phyloP scores from a whole-genome alignment of 1,139 yeast genomes.

The Yamadazyma epiphylla region DNA sequence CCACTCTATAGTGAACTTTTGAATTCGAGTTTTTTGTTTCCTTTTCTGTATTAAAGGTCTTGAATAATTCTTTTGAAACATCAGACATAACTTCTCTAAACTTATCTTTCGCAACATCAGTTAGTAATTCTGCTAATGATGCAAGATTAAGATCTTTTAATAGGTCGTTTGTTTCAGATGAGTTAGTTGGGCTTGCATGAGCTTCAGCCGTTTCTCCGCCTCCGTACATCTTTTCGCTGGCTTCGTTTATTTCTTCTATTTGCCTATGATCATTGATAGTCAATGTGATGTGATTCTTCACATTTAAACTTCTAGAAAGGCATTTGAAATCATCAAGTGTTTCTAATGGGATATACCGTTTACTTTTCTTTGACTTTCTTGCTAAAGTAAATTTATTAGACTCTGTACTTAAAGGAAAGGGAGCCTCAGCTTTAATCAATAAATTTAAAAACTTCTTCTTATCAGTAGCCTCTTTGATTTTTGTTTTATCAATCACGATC shows the following conservation, averaged over 20 bases:
- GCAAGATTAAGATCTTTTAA: conserved; percentile 6
- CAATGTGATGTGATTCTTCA: conserved; percentile 36
- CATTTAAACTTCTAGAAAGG: conserved; percentile 43
- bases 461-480: conserved; percentile 4
- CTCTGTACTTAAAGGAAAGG: conserved; percentile 7
- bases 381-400: conserved; percentile 9
- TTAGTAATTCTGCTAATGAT: conserved; percentile 11
- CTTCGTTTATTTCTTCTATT: not conserved
- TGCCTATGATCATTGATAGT: conserved; percentile 18
- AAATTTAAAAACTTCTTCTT: conserved; percentile 8
- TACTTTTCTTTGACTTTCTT: conserved; percentile 44
- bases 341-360: conserved; percentile 38
- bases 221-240: not conserved
- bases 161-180: too few species aligned
- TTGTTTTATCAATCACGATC: conserved; percentile 5
- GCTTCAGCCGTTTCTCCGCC: not conserved
- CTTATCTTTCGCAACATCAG: conserved; percentile 14
- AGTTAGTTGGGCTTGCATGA: too few species aligned
- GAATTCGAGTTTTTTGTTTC: not conserved
- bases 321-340: conserved; percentile 40
- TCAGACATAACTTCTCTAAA: conserved; percentile 11
- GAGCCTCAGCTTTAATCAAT: conserved; percentile 4
- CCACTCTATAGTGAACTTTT: conserved; percentile 18
- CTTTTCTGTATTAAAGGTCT: conserved; percentile 3
- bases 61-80: conserved; percentile 8